Evolutionary conservation across 2,329 filamentous ascomycete species (phyloP).

Genomic region (Diaporthe nobilis): DNA sequence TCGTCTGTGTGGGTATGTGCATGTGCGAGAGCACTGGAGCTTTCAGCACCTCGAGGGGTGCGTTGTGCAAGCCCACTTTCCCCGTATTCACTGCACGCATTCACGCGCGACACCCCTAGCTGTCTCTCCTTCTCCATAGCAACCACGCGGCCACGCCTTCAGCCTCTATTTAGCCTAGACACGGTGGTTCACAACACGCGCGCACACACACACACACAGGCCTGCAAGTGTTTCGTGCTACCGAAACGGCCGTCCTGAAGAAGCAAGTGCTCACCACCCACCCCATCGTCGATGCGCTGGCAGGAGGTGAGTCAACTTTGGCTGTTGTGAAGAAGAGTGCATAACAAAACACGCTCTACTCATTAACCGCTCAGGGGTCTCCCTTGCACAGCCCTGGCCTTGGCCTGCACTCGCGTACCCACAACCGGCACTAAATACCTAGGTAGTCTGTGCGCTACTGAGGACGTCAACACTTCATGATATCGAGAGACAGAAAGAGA

Average conservation of each 20-base stretch:
- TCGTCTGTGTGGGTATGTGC: neutral
- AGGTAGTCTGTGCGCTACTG: no score
- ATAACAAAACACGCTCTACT: constrained; percentile 22
- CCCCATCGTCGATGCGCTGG: constrained; percentile 27
- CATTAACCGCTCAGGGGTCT: constrained; percentile 6
- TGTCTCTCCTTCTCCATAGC: constrained; percentile 28
- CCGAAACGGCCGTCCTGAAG: neutral
- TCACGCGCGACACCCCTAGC: neutral
- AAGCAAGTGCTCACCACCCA: constrained; percentile 18
- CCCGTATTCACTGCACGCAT: neutral
- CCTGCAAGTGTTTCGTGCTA: neutral
- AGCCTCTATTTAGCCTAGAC: neutral
- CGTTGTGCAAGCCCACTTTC: constrained; percentile 12
- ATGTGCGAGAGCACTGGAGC: neutral
- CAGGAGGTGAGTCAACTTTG: constrained; percentile 15
- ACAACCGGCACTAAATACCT: neutral
- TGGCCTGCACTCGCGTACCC: neutral
- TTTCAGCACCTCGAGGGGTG: neutral
- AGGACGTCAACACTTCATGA: no score
- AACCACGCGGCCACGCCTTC: constrained; percentile 21
- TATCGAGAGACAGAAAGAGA: no score
- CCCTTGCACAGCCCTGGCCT: neutral
- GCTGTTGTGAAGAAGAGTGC: neutral
- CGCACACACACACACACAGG: neutral
- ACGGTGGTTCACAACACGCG: neutral